Evolutionary conservation across 1,139 yeast genomes (phyloP).

Genomic region (Blastobotrys illinoisensis): DNA sequence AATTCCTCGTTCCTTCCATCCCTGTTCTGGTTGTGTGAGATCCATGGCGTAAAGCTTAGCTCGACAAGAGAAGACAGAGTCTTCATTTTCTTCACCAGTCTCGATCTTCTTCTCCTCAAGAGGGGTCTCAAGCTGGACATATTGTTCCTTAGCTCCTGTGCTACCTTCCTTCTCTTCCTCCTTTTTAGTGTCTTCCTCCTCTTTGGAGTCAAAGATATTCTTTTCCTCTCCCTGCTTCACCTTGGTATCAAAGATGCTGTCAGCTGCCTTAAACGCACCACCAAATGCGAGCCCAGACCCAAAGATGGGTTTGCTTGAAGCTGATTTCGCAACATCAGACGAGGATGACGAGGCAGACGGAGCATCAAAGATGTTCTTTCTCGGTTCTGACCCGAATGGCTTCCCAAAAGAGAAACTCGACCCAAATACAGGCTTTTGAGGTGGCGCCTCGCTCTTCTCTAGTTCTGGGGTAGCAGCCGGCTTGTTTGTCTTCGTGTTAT

Average conservation of each 20-base stretch:
- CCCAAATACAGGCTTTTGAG: constrained; percentile 16
- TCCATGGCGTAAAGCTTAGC: constrained; percentile 79
- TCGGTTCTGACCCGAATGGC: constrained; percentile 5
- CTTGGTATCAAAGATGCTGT: constrained; percentile 9
- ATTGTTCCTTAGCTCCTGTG: constrained; percentile 14
- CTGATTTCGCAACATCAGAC: constrained; percentile 1
- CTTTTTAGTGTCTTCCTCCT: constrained; percentile 8
- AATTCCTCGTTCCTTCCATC: constrained; percentile 95
- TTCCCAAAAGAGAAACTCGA: constrained; percentile 30
- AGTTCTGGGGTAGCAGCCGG: constrained; percentile 6
- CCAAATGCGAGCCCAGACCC: constrained; percentile 18
- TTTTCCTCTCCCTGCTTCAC: constrained; percentile 4
- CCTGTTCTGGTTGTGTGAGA: constrained; percentile 55
- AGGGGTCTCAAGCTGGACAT: constrained; percentile 25
- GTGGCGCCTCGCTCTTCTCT: constrained; percentile 1
- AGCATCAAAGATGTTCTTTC: constrained; percentile 7
- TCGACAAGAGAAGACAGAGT: constrained; percentile 58
- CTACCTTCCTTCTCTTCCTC: constrained; percentile 6
- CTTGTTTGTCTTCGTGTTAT: constrained; percentile 1
- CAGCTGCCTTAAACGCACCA: constrained; percentile 7
- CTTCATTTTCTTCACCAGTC: constrained; percentile 91
- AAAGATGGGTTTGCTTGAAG: constrained; percentile 9
- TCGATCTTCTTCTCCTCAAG: constrained; percentile 47
- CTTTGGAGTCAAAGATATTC: constrained; percentile 12
- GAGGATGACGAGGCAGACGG: neutral